These are phyloP conservation scores for Colletotrichum endophyticum DNA, from an alignment of 2,329 filamentous ascomycete genomes.

Conservation along the genomic window DNA sequence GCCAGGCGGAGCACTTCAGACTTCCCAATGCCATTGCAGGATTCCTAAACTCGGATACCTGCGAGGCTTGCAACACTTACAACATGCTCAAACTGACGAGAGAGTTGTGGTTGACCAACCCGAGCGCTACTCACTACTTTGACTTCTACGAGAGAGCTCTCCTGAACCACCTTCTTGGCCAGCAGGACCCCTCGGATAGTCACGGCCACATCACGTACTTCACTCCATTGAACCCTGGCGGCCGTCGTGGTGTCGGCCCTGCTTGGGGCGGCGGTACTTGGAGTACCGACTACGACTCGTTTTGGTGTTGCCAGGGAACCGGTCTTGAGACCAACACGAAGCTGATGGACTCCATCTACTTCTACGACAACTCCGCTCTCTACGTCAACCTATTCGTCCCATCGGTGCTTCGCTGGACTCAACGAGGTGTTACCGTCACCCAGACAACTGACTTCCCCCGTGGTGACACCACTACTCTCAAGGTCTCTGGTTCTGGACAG, in stretches of 20 bases:
- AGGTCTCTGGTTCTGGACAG: slow-evolving; percentile 33
- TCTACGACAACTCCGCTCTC: slow-evolving; percentile 42
- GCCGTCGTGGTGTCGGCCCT: slow-evolving; percentile 52
- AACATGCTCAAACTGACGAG: slow-evolving; percentile 62
- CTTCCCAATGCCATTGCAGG: slow-evolving; percentile 48
- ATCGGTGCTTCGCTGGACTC: slow-evolving; percentile 48
- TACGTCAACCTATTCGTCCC: slow-evolving; percentile 57
- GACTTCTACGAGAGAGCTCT: slow-evolving; percentile 58
- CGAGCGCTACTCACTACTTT: slow-evolving; percentile 47
- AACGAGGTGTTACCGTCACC: slow-evolving; percentile 41
- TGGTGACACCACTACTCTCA: slow-evolving; percentile 42
- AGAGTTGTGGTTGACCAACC: slow-evolving; percentile 52
- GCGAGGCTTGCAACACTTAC: slow-evolving; percentile 59
- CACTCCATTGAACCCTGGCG: slow-evolving; percentile 52
- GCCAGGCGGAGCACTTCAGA: slow-evolving; percentile 57
- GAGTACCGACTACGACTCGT: slow-evolving; percentile 57
- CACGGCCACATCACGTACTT: slow-evolving; percentile 61
- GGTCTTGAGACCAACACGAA: slow-evolving; percentile 60
- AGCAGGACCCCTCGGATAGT: slow-evolving; percentile 45
- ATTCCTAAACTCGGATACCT: slow-evolving; percentile 49
- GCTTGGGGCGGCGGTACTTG: slow-evolving; percentile 60
- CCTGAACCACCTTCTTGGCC: slow-evolving; percentile 55
- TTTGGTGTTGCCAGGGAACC: slow-evolving; percentile 61
- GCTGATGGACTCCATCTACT: slow-evolving; percentile 58
- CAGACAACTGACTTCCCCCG: slow-evolving; percentile 50